phyloP scores from a whole-genome alignment of 2,329 filamentous ascomycete genomes.

The Calonectria crousiana region DNA sequence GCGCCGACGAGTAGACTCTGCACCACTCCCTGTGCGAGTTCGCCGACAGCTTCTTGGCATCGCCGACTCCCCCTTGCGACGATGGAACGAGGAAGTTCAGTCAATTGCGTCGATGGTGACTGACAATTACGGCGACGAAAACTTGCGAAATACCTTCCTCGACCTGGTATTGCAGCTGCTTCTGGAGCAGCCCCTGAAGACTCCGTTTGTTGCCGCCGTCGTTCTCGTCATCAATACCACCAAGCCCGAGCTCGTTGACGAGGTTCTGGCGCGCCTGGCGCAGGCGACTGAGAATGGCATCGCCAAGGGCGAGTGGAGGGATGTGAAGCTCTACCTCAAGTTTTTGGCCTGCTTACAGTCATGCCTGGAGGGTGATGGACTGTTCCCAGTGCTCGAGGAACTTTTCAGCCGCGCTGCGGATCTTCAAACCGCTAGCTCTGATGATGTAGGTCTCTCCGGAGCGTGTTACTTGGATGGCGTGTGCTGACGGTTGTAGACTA shows the following conservation, averaged over 20 bases:
- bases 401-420: conserved; percentile 94
- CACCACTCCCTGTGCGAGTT: conserved; percentile 76
- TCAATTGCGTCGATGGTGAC: conserved; percentile 81
- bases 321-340: conserved; percentile 90
- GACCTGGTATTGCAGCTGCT: conserved; percentile 81
- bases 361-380: conserved; percentile 83
- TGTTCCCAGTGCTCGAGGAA: conserved; percentile 88
- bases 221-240: conserved; percentile 83
- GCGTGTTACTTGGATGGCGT: neutral
- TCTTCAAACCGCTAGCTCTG: conserved; percentile 90
- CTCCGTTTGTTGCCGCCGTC: conserved; percentile 91
- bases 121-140: conserved; percentile 88
- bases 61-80: conserved; percentile 83
- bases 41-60: conserved; percentile 84
- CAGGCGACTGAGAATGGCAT: conserved; percentile 75
- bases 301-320: conserved; percentile 83
- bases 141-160: conserved; percentile 79
- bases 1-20: conserved; percentile 79
- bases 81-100: conserved; percentile 82
- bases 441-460: conserved; percentile 76
- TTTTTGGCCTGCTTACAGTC: conserved; percentile 89
- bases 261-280: conserved; percentile 75
- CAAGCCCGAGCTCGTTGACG: conserved; percentile 79
- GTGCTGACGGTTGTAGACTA: conserved; percentile 59
- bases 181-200: conserved; percentile 95